phyloP scores from a whole-genome alignment of 495 filamentous ascomycete species.

The Opeltia flavorubescens region DNA sequence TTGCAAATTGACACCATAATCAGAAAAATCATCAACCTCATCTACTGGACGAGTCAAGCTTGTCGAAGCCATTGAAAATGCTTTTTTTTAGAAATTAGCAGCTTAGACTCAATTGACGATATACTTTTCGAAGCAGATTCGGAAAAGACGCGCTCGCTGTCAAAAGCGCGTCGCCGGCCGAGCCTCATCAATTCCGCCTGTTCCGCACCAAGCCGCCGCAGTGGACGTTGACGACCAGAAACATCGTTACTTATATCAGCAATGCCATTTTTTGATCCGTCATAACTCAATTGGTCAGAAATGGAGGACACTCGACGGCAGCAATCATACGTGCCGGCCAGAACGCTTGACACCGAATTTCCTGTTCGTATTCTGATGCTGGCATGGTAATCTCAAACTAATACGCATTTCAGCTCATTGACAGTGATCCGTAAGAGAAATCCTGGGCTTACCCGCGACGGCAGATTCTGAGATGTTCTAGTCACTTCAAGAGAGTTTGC shows the following conservation, averaged over 20 bases:
- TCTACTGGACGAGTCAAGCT: conserved; percentile 13
- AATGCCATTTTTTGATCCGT: no score
- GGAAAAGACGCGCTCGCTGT: no score
- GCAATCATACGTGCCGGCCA: conserved; percentile 56
- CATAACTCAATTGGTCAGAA: neutral
- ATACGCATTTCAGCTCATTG: conserved; percentile 62
- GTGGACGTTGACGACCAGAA: no score
- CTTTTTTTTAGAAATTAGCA: neutral
- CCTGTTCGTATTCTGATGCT: conserved; percentile 42
- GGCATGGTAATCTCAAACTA: neutral
- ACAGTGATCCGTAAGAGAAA: conserved; percentile 80
- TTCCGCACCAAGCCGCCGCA: no score
- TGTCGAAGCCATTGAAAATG: neutral
- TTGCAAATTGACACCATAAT: conserved; percentile 51
- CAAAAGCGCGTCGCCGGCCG: no score
- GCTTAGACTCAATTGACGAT: no score
- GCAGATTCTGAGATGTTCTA: conserved; percentile 27
- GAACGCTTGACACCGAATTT: conserved; percentile 59
- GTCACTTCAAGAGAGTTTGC: conserved; percentile 80
- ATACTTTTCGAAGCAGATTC: no score
- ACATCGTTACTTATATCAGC: no score
- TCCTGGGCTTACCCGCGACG: conserved; percentile 6
- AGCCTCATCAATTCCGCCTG: no score
- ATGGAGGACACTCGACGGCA: conserved; percentile 5
- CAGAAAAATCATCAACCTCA: conserved; percentile 48